Evolutionary conservation across 441 rosid genomes (phyloP), one percentile per base, ranked within the genome.

Genomic region (Metrosideros polymorpha): DNA sequence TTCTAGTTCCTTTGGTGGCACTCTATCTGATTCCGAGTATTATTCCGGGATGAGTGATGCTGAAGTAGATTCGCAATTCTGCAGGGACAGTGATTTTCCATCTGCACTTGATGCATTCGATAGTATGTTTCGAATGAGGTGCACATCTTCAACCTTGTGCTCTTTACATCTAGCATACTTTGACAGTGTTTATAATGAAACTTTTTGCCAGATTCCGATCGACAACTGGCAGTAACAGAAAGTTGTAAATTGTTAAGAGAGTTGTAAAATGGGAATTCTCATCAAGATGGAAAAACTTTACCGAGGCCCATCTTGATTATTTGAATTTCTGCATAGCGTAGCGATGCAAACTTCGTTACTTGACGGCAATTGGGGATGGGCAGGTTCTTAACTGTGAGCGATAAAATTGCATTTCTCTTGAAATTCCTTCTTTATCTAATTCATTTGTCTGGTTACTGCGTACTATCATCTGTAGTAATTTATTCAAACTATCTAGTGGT

Each of bases 1-100:
- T 89, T 96, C 99, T 86, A 96, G 99, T 91, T 97, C 99, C 75
- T 98, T 98, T 91, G 97, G 93, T 2, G 90, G 95, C 89, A 94
- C 95, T 71, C 76, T 85, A 50, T 94, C 98, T 25, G 95, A 92
- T 82, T 88, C 89, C 9, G 94, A 91, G 84, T 92, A 89, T 87
- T 91, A 88, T 84, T 90, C 93, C 45, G 98, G 92, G 82, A 82
- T 92, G 63, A 92, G 91, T 79, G 98, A 92, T 85, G 94, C 94
- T 86, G 99, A 95, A 89, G 98, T 95, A 5, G 98, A 96, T 87
- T 95, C 98, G 47, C 94, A 93, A 85, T 95, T 92, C 88, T 89
- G 92, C 76, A 93, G 91, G 84, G 95, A 93, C 86, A 90, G 87
- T 66, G 92, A 89, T 89, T 90, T 96, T 89, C 90, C 93, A 87